These are phyloP conservation scores for Physcomitrellopsis africana DNA, from an alignment of 225 moss, liverwort and hornwort species.

Conservation along the genomic window DNA sequence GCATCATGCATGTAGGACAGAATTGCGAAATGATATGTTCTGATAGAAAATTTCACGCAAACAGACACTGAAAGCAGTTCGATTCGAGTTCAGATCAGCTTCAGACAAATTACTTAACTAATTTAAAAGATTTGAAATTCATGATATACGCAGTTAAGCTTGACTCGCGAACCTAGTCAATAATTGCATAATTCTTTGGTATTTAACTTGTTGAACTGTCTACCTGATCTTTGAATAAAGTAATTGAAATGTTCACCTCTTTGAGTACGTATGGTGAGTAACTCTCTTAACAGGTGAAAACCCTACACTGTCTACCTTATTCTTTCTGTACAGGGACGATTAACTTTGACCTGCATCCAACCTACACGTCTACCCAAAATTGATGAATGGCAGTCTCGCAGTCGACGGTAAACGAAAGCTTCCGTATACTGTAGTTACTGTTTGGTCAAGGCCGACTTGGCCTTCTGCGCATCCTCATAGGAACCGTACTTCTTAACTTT, in stretches of 20 bases:
- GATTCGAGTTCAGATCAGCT: conserved; percentile 1
- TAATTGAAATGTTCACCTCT: background rate
- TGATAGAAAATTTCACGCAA: background rate
- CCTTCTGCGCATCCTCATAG: conserved; percentile 59
- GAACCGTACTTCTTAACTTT: conserved; percentile 70
- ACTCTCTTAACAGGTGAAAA: conserved; percentile 15
- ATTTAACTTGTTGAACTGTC: background rate
- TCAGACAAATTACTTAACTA: background rate
- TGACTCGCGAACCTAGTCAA: conserved; percentile 20
- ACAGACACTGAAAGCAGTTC: background rate
- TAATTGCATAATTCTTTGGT: background rate
- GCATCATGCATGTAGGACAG: no score
- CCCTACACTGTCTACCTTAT: conserved; percentile 11
- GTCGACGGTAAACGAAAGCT: background rate
- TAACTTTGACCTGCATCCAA: conserved; percentile 22
- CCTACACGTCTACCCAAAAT: conserved; percentile 30
- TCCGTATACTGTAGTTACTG: conserved; percentile 23
- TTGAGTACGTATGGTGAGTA: background rate
- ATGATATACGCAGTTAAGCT: conserved; percentile 37
- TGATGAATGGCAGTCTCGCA: conserved; percentile 18
- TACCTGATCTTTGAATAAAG: background rate
- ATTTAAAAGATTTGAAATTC: background rate
- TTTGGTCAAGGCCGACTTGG: conserved; percentile 45
- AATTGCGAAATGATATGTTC: no score
- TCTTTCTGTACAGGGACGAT: conserved; percentile 25